Evolutionary conservation across 2,329 filamentous ascomycete genomes (phyloP).

Genomic region (Fusarium tupiense): DNA sequence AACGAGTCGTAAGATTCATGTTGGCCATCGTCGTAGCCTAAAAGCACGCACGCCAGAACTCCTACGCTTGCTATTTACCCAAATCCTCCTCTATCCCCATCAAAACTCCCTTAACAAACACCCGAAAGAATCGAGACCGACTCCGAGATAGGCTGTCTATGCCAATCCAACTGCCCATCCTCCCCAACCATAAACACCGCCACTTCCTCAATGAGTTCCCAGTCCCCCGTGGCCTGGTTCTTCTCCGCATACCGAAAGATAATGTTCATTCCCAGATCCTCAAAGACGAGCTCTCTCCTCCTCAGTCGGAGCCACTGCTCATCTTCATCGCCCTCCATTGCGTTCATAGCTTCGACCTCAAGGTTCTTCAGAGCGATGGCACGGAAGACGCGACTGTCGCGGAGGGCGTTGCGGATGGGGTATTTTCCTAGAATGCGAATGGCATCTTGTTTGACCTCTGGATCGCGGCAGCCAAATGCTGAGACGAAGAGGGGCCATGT

Average conservation of each 20-base stretch:
- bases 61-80: constrained; percentile 10
- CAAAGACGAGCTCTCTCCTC: constrained; percentile 51
- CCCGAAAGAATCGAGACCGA: constrained; percentile 41
- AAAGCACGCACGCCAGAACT: constrained; percentile 23
- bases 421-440: constrained; percentile 53
- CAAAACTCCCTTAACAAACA: constrained; percentile 20
- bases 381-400: constrained; percentile 53
- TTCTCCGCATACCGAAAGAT: constrained; percentile 51
- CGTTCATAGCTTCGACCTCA: constrained; percentile 48
- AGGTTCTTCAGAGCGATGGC: constrained; percentile 53
- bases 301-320: constrained; percentile 54
- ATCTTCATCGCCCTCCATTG: constrained; percentile 45
- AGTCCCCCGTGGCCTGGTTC: constrained; percentile 44
- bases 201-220: constrained; percentile 53
- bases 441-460: constrained; percentile 51
- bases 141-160: constrained; percentile 49
- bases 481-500: constrained; percentile 57
- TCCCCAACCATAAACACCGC: constrained; percentile 45
- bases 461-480: constrained; percentile 54
- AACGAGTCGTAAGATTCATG: not conserved
- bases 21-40: constrained; percentile 1
- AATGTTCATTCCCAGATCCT: constrained; percentile 50
- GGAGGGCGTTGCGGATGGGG: constrained; percentile 55
- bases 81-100: not conserved
- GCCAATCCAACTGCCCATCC: constrained; percentile 49